Evolutionary conservation across 2,329 filamentous ascomycete species (phyloP), one percentile per base, ranked within the genome.

Genomic region (Rosellinia necatrix): DNA sequence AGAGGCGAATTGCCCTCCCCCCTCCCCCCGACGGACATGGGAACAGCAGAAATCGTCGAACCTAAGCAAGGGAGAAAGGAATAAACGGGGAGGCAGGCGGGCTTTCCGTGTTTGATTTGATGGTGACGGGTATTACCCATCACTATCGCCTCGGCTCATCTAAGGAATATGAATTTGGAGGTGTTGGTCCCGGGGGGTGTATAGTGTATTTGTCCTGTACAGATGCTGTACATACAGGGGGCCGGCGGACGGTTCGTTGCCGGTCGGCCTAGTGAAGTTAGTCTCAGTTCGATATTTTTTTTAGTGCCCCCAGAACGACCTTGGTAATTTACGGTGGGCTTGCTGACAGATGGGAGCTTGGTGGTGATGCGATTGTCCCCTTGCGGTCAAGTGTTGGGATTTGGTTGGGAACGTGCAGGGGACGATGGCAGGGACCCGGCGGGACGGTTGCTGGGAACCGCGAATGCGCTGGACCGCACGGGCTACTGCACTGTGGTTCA

Each of bases 391-490:
- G 61, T 52, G 57, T 53, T 34, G 37, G 37, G 59, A 63, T 37
- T 29, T 42, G 4, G 22, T 17, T 38, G 37, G 7, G 41, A 9
- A 24, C 24, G 15, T 9, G 32, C 55, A 58, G 57, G 50, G 49
- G 22, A 24, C 13, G 41, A 49, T 61, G 42, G 63, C 24, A 58
- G 49, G 59, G 25, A 64, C 60, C 64, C 64, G 62, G 60, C 60
- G 55, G 63, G 44, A 55, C 43, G 65, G 65, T 66, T 59, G 47
- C 56, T 64, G 60, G 64, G 52, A 65, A 59, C 50, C 46, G 32
- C 22, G 12, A 50, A 50, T 49, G 46, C 40, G 15, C 46, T 49
- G 46, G 13, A 49, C 22, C 30, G 29, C 32, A 21, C 35, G 35
- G 34, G 43, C 22, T 40, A 55, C 48, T 52, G 37, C 32, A 19